Conservation (phyloP, 2,329 filamentous ascomycete genomes). For the Apiospora sp. region DNA sequence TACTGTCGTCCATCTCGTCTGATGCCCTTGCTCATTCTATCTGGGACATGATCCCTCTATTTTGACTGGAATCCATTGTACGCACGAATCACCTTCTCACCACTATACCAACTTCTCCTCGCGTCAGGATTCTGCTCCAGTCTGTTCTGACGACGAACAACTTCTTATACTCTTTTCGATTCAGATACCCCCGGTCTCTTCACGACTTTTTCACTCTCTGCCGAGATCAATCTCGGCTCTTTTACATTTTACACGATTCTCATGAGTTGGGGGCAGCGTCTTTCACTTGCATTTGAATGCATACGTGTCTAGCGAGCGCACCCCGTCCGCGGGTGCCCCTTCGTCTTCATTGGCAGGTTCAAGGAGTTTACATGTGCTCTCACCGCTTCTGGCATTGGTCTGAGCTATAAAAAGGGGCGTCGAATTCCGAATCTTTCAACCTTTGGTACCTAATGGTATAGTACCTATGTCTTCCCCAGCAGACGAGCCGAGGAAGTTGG, state of each 20-base stretch:
- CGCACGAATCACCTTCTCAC: neutral
- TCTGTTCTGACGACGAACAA: slow-evolving; percentile 4
- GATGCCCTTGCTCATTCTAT: neutral
- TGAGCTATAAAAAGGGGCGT: neutral
- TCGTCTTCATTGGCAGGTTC: slow-evolving; percentile 23
- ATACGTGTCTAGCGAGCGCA: neutral
- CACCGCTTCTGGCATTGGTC: slow-evolving; percentile 11
- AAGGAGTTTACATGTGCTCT: slow-evolving; percentile 17
- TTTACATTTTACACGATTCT: slow-evolving; percentile 7
- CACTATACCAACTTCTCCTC: slow-evolving; percentile 10
- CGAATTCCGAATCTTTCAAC: neutral
- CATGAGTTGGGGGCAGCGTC: slow-evolving; percentile 10
- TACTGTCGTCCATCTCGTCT: too few species aligned
- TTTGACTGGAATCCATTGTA: slow-evolving; percentile 1
- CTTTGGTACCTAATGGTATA: slow-evolving; percentile 17
- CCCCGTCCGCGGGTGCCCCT: neutral
- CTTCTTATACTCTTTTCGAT: neutral
- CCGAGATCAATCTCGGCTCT: neutral
- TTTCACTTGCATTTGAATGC: neutral
- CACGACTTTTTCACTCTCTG: slow-evolving; percentile 15
- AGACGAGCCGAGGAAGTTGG: neutral
- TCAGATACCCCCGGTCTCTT: slow-evolving; percentile 21
- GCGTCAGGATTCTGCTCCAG: slow-evolving; percentile 6
- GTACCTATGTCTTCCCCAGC: neutral
- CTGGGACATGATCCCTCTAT: neutral